Conservation (phyloP, 2,329 filamentous ascomycete genomes). For the Trichothecium roseum region DNA sequence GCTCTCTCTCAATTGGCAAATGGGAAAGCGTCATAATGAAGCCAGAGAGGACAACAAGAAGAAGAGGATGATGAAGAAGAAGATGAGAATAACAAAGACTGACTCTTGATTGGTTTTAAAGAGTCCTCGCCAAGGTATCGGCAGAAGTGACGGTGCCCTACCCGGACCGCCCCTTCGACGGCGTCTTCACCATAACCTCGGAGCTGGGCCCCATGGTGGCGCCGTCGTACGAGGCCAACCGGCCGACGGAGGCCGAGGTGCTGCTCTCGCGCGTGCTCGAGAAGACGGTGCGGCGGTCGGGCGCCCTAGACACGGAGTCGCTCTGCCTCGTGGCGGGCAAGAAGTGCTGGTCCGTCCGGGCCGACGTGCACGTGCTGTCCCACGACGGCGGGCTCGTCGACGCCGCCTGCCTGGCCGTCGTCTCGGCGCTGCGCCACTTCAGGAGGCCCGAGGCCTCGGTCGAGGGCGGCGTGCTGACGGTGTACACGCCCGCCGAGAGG, state of each 20-base stretch:
- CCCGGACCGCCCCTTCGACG: conserved; percentile 85
- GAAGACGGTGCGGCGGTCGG: conserved; percentile 85
- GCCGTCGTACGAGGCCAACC: conserved; percentile 77
- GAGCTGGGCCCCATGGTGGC: conserved; percentile 90
- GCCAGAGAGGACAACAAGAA: too few relatives aligned
- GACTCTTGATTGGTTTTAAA: conserved; percentile 21
- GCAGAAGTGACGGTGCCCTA: conserved; percentile 81
- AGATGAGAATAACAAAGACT: too few relatives aligned
- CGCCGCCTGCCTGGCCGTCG: conserved; percentile 72
- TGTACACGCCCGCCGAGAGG: conserved; percentile 75
- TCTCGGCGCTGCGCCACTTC: conserved; percentile 85
- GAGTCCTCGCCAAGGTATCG: conserved; percentile 75
- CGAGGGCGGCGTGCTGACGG: conserved; percentile 71
- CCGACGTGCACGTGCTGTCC: conserved; percentile 83
- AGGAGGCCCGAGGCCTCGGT: conserved; percentile 81
- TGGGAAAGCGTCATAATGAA: too few relatives aligned
- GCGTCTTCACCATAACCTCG: conserved; percentile 83
- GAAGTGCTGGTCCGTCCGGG: conserved; percentile 86
- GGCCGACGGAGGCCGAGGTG: conserved; percentile 74
- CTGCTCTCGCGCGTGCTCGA: conserved; percentile 83
- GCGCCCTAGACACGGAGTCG: conserved; percentile 89
- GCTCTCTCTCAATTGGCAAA: too few relatives aligned
- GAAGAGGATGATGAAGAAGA: too few relatives aligned
- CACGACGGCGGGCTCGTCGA: conserved; percentile 89
- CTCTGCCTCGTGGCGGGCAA: conserved; percentile 84